Base-by-base conservation (phyloP, 768 basidiomycete species). In the Sutorius australiensis region DNA sequence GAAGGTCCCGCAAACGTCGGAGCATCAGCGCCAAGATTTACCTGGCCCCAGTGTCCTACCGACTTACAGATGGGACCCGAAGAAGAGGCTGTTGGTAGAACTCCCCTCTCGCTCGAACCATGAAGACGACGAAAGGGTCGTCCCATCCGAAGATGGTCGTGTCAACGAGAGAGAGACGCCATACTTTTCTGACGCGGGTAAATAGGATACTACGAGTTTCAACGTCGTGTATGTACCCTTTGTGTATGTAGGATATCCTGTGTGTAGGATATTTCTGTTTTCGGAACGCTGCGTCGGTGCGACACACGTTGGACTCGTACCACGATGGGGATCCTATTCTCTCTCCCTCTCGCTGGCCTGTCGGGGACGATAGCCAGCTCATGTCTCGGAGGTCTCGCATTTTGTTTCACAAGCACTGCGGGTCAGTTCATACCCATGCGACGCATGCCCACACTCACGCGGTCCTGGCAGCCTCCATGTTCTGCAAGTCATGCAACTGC, bases 401-500 rank as follows among this genome's bases (percentile, higher is more conserved):
- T 93, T 66, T 92, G 84, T 70, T 93, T 83, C 63, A 91, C 90
- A 8, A 91, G 89, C 36, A 90, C 84, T 40, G 89, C 90, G 62
- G 90, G 90, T 85, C 54, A 56, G 78, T 69, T 27, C 39, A n/a
- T 52, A 42, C 38, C 7, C 43, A 38, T 21, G 39, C 24, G n/a
- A 59, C 12, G 58, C 63, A 44, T 14, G 30, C 11, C 3, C 11
- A 0, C 33, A 28, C 53, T 59, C 45, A 57, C 46, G 3, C 31
- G 31, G 6, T 12, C 12, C 33, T 37, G 13, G 62, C 72, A 85
- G 94, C 95, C 4, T 93, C 91, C 33, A 93, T 95, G 82, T 92
- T 97, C 75, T 94, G 86, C 80, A 98, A 97, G 77, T 93, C 90
- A 31, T 99, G 95, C 72, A 98, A 98, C 68, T 99, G 97, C 75